phyloP scores from a whole-genome alignment of 768 basidiomycete species.

The Mycena sanguinolenta region DNA sequence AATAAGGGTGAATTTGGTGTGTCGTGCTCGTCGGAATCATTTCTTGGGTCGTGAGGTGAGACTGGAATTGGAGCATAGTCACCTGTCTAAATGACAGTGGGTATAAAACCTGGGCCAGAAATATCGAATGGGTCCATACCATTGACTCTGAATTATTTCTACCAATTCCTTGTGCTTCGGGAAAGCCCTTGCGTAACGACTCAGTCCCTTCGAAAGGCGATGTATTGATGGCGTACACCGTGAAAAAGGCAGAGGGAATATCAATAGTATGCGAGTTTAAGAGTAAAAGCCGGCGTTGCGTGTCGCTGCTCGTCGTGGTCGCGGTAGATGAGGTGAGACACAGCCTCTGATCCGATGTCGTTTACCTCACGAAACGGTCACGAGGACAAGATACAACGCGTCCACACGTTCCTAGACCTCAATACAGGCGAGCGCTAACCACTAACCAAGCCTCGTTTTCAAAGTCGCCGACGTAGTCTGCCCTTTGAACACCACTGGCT shows the following conservation, averaged over 20 bases:
- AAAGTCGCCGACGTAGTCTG: too few relatives aligned
- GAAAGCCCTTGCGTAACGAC: background rate
- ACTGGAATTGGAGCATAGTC: conserved; percentile 19
- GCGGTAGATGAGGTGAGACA: background rate
- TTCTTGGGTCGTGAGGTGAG: background rate
- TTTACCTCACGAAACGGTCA: background rate
- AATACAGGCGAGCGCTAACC: too few relatives aligned
- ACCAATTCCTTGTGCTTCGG: too few relatives aligned
- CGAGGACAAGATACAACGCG: background rate
- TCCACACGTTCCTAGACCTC: too few relatives aligned
- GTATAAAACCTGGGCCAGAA: background rate
- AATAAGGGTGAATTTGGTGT: conserved; percentile 14
- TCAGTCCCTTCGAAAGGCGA: background rate
- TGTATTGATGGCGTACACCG: background rate
- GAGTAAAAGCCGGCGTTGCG: background rate
- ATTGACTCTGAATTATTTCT: conserved; percentile 4
- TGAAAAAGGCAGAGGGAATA: background rate
- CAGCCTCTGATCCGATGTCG: background rate
- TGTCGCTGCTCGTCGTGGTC: background rate
- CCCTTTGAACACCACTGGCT: too few relatives aligned
- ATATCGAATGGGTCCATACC: background rate
- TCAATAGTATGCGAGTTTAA: background rate
- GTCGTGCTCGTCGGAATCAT: conserved; percentile 5
- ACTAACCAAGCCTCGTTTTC: too few relatives aligned
- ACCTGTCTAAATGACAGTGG: background rate